Evolutionary conservation across 1,284 basidiomycete genomes (phyloP), one percentile per base, ranked within the genome.

Genomic region (Pholiota adiposa): DNA sequence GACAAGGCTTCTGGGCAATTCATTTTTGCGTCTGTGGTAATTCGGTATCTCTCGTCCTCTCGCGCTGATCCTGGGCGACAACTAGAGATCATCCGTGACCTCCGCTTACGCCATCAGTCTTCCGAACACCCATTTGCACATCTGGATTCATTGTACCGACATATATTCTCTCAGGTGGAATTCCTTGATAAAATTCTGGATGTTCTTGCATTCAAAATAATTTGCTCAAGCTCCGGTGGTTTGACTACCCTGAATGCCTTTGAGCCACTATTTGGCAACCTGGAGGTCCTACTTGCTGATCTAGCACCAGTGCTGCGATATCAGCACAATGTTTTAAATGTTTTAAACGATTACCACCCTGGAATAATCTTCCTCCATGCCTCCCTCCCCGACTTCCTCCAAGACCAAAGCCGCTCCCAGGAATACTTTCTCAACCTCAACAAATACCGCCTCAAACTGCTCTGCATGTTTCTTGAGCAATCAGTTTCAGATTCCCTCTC

Each of bases 1-100:
- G 1, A n/a, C 5, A 57, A 41, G 27, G 40, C 55, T 0, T 57
- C 55, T 19, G 55, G 55, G 2, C 55, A 51, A 21, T 57, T 57
- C 14, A 57, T 57, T 27, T 51, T 19, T 50, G 48, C 55, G 3
- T 27, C 55, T 2, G 23, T 38, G 1, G 38, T 21, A 1, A 21
- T 41, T 8, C 18, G 21, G 8, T 41, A 19, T 11, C 3, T 41
- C 18, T 5, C 18, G 8, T 41, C 40, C 1, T 3, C n/a, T 11
- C 40, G 40, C 5, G 36, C 36, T 18, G 21, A 41, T 7, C 40
- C 40, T 5, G 48, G 12, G 3, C 21, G 14, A 2, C 34, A 33
- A 14, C 46, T 56, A 2, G 34, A 56, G 12, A 40, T 38, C 36
- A n/a, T 38, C 36, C 36, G 14, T n/a, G 36, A n/a, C 16, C 8